A percentile compares a stretch with the other conserved stretches of the same genome.
Conservation (phyloP, 2,329 filamentous ascomycete genomes). For the Stagonosporopsis cucurbitacearum region DNA sequence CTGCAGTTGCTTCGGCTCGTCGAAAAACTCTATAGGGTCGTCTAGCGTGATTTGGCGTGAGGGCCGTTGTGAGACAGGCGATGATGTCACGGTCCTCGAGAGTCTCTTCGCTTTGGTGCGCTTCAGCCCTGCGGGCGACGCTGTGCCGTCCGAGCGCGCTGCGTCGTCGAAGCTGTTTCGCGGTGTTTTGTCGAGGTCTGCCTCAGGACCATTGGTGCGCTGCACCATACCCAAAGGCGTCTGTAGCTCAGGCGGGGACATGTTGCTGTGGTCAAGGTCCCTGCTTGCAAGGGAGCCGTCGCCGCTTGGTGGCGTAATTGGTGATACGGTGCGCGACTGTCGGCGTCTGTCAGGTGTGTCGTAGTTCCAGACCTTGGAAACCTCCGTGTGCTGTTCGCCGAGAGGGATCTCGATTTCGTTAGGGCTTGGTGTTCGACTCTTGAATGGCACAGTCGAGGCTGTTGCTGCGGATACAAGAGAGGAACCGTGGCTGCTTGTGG, state of each 20-base stretch:
- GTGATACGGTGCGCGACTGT: constrained; percentile 42
- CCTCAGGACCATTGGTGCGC: constrained; percentile 19
- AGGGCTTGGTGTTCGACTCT: constrained; percentile 55
- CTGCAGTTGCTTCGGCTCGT: constrained; percentile 17
- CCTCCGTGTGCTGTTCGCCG: constrained; percentile 61
- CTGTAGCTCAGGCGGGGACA: constrained; percentile 24
- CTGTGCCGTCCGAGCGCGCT: constrained; percentile 38
- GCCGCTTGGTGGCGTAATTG: constrained; percentile 47
- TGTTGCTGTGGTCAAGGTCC: constrained; percentile 19
- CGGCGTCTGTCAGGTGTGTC: constrained; percentile 41
- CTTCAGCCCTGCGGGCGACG: constrained; percentile 44
- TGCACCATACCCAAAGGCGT: constrained; percentile 23
- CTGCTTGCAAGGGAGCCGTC: constrained; percentile 44
- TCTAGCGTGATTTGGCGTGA: constrained; percentile 47
- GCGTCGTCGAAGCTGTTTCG: constrained; percentile 49
- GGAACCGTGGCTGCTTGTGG: constrained; percentile 61
- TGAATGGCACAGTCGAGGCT: constrained; percentile 41
- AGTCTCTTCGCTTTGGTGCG: constrained; percentile 50
- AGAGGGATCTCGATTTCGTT: constrained; percentile 67
- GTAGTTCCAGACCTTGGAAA: constrained; percentile 55
- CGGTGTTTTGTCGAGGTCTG: constrained; percentile 41
- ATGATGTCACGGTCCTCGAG: constrained; percentile 38
- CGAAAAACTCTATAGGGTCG: constrained; percentile 33
- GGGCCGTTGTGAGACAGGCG: constrained; percentile 36
- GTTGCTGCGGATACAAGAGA: constrained; percentile 54